Base-by-base conservation (phyloP, 371 early-diverging fungal genomes). In the Synchytrium microbalum region DNA sequence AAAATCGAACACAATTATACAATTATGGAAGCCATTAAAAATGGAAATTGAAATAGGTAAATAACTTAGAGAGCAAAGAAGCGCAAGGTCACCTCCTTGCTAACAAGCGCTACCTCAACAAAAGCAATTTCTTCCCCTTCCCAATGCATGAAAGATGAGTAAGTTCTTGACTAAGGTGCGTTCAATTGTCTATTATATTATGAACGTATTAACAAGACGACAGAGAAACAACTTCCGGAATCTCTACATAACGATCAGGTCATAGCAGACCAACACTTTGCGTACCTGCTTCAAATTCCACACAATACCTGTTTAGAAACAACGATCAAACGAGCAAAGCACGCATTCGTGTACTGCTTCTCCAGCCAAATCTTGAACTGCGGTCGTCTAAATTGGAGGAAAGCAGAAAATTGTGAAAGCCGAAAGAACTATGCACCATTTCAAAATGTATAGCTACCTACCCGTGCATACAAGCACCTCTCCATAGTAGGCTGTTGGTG, bases 401-500 rank as follows among this genome's bases (percentile, higher is more conserved):
- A 26, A 32, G 54, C n/a, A n/a, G n/a, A n/a, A n/a, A n/a, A n/a
- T n/a, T n/a, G n/a, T n/a, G n/a, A n/a, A 13, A n/a, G 59, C 59
- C n/a, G 46, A 56, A 53, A 32, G 67, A 64, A 25, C 3, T 57
- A 32, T 8, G 24, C 28, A 5, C 14, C 51, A 51, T 51, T 51
- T 14, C 51, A 51, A 58, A 82, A 81, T 30, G 79, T 81, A 65
- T 90, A 90, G n/a, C 91, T 75, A 71, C 88, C 89, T 23, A 86
- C 84, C 25, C 91, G 72, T 25, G 90, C 69, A 81, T 87, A 89
- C 10, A 92, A 75, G 2, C 91, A 88, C 65, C 84, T 82, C 67
- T 88, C 88, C 25, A 92, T 71, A 0, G 90, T 88, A 1, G 91
- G 91, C n/a, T n/a, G n/a, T n/a, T n/a, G n/a, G n/a, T n/a, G n/a